Conservation (phyloP, 305 asterid species). For the Rubia tinctorum region DNA sequence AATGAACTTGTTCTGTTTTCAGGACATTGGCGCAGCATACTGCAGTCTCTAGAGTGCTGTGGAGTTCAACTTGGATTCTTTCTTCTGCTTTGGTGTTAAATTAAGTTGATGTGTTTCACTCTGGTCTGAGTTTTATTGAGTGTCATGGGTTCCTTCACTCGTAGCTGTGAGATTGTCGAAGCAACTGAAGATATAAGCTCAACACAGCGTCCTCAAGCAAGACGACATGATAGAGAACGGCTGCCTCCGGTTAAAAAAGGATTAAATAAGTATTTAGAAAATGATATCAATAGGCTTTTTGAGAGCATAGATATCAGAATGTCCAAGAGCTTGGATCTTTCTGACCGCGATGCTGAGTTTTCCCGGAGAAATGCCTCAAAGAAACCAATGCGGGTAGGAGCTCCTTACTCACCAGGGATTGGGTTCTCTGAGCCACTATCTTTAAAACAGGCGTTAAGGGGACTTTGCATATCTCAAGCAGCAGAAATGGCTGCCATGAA, state of each 20-base stretch:
- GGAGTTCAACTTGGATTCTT: neutral
- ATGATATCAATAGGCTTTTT: conserved; percentile 80
- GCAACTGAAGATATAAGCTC: conserved; percentile 38
- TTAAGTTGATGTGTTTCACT: conserved; percentile 9
- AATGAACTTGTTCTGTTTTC: conserved; percentile 7
- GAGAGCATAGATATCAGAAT: conserved; percentile 63
- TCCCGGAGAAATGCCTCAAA: conserved; percentile 65
- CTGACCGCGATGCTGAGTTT: conserved; percentile 35
- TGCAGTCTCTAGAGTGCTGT: neutral
- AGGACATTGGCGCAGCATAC: conserved; percentile 4
- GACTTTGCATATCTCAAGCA: conserved; percentile 94
- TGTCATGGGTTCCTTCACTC: conserved; percentile 55
- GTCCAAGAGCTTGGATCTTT: conserved; percentile 65
- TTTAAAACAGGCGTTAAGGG: conserved; percentile 84
- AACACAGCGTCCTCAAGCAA: conserved; percentile 28
- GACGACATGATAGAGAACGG: conserved; percentile 39
- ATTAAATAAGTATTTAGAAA: conserved; percentile 40
- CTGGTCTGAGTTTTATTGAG: conserved; percentile 18
- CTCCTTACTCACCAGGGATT: conserved; percentile 62
- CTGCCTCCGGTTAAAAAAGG: conserved; percentile 62
- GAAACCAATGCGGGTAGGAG: conserved; percentile 66
- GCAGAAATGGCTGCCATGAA: conserved; percentile 83
- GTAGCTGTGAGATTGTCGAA: conserved; percentile 66
- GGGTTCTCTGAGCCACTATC: conserved; percentile 87
- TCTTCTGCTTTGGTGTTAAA: conserved; percentile 4